Conservation (phyloP, 140 eudicot genomes). For the Senecio squalidus region DNA sequence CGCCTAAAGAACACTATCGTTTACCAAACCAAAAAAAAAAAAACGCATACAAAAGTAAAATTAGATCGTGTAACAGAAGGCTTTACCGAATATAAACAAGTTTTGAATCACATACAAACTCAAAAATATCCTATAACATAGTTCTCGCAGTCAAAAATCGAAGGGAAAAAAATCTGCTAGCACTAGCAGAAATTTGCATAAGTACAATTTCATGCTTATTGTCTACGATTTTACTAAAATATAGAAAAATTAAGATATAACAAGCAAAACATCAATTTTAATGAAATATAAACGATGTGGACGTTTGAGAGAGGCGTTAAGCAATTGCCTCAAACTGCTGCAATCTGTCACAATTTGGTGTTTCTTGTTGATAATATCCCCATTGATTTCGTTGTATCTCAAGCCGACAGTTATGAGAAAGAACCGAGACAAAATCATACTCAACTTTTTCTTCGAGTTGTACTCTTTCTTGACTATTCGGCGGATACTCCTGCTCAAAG, state of each 20-base stretch:
- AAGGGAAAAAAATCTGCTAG: not conserved
- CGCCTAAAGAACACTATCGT: not conserved
- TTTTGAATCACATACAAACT: conserved; percentile 11
- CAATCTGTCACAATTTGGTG: conserved; percentile 65
- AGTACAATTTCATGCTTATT: not conserved
- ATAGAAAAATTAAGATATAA: not conserved
- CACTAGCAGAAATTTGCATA: not conserved
- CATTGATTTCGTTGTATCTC: conserved; percentile 59
- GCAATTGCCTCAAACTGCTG: conserved; percentile 38
- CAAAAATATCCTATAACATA: not conserved
- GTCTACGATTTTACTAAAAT: conserved; percentile 6
- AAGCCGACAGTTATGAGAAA: conserved; percentile 52
- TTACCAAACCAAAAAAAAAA: not conserved
- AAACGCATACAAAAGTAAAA: not conserved
- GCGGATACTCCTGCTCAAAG: conserved; percentile 60
- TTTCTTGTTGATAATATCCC: conserved; percentile 48
- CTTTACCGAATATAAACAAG: conserved; percentile 7
- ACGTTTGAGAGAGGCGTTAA: conserved; percentile 26
- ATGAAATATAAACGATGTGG: not conserved
- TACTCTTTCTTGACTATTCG: conserved; percentile 36
- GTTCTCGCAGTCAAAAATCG: not conserved
- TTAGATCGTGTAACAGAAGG: not conserved
- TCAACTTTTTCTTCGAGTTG: conserved; percentile 48
- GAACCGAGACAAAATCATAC: conserved; percentile 38
- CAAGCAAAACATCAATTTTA: not conserved